phyloP scores from a whole-genome alignment of 148 eudicot genomes.

The Silene uniflora region DNA sequence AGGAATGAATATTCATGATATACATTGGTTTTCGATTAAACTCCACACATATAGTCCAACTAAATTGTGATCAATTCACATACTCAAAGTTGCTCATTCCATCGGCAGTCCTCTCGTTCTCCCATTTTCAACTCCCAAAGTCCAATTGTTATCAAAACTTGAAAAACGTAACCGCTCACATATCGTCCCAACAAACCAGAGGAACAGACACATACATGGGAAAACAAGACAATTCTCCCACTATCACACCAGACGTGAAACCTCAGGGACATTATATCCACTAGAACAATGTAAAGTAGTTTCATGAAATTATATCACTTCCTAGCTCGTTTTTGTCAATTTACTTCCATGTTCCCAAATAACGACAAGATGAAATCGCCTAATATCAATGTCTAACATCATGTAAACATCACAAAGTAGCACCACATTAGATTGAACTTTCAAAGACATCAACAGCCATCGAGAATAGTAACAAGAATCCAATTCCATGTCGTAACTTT shows the following conservation, averaged over 20 bases:
- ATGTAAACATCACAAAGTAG: background rate
- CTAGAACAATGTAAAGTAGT: too few relatives aligned
- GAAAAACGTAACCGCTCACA: too few relatives aligned
- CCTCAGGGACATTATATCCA: too few relatives aligned
- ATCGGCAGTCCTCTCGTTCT: background rate
- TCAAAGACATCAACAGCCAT: conserved; percentile 3
- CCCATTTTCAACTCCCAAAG: conserved; percentile 1
- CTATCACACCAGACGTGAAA: too few relatives aligned
- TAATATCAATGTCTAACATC: background rate
- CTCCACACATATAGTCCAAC: background rate
- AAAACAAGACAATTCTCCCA: too few relatives aligned
- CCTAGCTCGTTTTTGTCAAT: too few relatives aligned
- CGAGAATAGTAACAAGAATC: background rate
- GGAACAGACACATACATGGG: background rate
- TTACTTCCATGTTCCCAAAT: too few relatives aligned
- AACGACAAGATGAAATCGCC: too few relatives aligned
- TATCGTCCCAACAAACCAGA: background rate
- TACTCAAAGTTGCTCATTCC: background rate
- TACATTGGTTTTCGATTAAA: background rate
- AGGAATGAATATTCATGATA: too few relatives aligned
- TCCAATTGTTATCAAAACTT: background rate
- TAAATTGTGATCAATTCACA: background rate
- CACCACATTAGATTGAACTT: background rate
- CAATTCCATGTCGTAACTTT: too few relatives aligned
- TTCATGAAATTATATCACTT: too few relatives aligned